Percentiles rank a stretch among this genome's conserved stretches.
Conservation (phyloP, 192 early-diverging fungal genomes). For the Obelidium mucronatum region DNA sequence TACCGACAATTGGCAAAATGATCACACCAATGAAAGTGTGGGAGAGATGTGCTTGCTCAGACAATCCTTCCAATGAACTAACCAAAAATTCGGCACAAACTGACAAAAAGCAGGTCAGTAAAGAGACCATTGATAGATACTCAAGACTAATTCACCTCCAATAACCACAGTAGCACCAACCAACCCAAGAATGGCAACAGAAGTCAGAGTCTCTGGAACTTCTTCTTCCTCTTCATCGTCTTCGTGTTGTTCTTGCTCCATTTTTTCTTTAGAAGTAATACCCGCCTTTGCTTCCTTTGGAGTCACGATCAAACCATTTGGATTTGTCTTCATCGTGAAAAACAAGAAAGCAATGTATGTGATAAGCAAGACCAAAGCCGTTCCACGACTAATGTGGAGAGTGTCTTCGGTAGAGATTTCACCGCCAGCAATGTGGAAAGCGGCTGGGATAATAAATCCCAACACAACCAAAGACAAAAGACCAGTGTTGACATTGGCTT, state of each 20-base stretch:
- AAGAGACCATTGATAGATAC: no score
- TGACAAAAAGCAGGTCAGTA: constrained; percentile 71
- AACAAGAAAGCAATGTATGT: constrained; percentile 58
- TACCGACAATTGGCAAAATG: constrained; percentile 90
- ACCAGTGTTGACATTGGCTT: constrained; percentile 18
- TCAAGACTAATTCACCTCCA: no score
- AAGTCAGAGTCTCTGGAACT: constrained; percentile 62
- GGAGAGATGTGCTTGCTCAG: constrained; percentile 69
- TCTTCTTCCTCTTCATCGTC: constrained; percentile 68
- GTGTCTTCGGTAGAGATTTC: constrained; percentile 25
- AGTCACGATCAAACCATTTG: constrained; percentile 9
- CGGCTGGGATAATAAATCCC: constrained; percentile 36
- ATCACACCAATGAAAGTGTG: constrained; percentile 91
- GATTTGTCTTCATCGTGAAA: constrained; percentile 11
- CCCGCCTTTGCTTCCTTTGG: not conserved
- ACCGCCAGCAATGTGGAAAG: not conserved
- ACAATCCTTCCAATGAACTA: constrained; percentile 80
- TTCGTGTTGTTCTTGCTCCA: not conserved
- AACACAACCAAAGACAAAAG: constrained; percentile 32
- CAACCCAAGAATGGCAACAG: constrained; percentile 68
- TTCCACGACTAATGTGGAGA: constrained; percentile 65
- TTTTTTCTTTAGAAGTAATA: not conserved
- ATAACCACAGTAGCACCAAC: constrained; percentile 73
- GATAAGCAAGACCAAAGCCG: constrained; percentile 72
- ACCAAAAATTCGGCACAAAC: constrained; percentile 90